These are phyloP conservation scores for Colletotrichum falcatum DNA, from an alignment of 2,329 filamentous ascomycete genomes.

Conservation along the genomic window DNA sequence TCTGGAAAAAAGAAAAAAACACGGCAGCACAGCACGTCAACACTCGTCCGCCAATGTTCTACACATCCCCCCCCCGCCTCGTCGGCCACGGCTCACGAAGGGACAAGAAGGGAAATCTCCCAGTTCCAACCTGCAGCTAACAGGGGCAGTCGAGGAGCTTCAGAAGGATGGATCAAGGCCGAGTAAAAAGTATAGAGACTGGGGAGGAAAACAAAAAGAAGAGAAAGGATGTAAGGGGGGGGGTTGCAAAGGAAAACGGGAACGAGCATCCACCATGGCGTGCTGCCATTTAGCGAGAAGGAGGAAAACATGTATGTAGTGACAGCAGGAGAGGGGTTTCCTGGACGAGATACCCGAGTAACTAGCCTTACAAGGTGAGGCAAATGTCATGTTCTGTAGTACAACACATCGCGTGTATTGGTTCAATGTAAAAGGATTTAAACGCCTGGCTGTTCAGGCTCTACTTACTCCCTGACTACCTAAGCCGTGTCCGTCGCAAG, in stretches of 20 bases:
- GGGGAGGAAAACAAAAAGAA: not conserved
- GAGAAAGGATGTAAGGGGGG: not conserved
- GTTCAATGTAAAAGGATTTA: slow-evolving; percentile 24
- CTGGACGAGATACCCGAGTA: slow-evolving; percentile 39
- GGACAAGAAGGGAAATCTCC: too few species aligned
- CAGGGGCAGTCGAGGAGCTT: too few species aligned
- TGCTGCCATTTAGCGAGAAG: not conserved
- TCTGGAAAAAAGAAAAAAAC: not conserved
- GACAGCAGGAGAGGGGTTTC: slow-evolving; percentile 18
- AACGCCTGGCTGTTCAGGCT: not conserved
- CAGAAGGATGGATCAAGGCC: too few species aligned
- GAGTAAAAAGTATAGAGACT: too few species aligned
- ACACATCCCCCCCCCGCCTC: not conserved
- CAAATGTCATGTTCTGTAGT: slow-evolving; percentile 25
- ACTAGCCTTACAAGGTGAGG: slow-evolving; percentile 18
- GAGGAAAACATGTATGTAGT: slow-evolving; percentile 14
- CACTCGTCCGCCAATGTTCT: not conserved
- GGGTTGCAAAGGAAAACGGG: not conserved
- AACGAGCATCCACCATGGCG: slow-evolving; percentile 4
- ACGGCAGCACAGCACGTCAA: slow-evolving; percentile 23
- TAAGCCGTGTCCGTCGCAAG: not conserved
- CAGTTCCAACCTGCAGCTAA: too few species aligned
- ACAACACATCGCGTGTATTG: slow-evolving; percentile 1
- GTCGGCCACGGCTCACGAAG: too few species aligned
- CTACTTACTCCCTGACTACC: not conserved